These are phyloP conservation scores for Cyberlindnera subsufficiens DNA, from an alignment of 805 yeast species.

Conservation along the genomic window DNA sequence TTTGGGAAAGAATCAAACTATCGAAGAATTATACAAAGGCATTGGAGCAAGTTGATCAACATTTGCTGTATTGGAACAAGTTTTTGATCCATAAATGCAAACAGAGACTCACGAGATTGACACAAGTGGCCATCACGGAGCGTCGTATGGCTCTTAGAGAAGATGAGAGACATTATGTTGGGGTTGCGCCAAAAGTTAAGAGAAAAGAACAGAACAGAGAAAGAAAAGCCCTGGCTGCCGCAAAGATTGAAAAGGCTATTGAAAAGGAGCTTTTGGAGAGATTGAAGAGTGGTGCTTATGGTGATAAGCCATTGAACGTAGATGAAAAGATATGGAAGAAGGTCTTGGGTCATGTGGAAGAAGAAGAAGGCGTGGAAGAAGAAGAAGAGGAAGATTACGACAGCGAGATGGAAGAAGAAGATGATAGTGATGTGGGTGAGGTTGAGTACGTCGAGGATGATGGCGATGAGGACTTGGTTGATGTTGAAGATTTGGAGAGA, in stretches of 20 bases:
- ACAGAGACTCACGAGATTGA: constrained; percentile 89
- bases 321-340: constrained; percentile 95
- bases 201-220: constrained; percentile 93
- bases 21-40: constrained; percentile 89
- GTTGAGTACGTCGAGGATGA: constrained; percentile 88
- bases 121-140: constrained; percentile 93
- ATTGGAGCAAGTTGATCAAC: constrained; percentile 80
- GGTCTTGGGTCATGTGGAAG: constrained; percentile 79
- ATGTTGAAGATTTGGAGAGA: constrained; percentile 86
- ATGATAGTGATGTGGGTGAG: constrained; percentile 59
- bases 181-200: constrained; percentile 88
- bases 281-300: constrained; percentile 96
- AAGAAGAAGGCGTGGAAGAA: constrained; percentile 48
- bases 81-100: constrained; percentile 89
- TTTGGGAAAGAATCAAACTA: constrained; percentile 93
- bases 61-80: constrained; percentile 88
- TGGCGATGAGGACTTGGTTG: constrained; percentile 87
- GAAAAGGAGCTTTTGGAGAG: constrained; percentile 93
- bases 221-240: constrained; percentile 94
- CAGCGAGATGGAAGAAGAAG: constrained; percentile 45
- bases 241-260: constrained; percentile 92
- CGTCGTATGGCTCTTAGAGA: constrained; percentile 86
- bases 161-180: constrained; percentile 90
- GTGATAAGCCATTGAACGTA: constrained; percentile 95
- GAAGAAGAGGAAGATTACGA: constrained; percentile 41